phyloP scores from a whole-genome alignment of 805 yeast genomes.

The Candida verbasci region DNA sequence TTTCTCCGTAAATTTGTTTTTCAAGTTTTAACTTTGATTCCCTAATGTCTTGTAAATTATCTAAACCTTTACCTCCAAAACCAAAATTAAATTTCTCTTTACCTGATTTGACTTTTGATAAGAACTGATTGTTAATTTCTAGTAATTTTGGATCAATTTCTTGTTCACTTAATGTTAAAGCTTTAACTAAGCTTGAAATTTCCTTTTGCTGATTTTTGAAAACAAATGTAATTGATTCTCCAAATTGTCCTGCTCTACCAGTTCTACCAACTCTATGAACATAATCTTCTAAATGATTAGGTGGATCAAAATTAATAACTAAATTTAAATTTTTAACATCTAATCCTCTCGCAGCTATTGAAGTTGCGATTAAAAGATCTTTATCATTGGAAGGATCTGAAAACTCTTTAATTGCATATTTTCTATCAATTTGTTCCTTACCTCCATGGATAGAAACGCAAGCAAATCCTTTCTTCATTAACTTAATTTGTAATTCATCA shows the following conservation, averaged over 20 bases:
- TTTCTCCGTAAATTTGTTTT: constrained; percentile 28
- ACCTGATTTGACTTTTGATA: constrained; percentile 60
- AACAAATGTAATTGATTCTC: constrained; percentile 60
- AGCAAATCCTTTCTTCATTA: constrained; percentile 50
- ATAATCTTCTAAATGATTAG: constrained; percentile 89
- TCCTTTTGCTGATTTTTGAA: constrained; percentile 56
- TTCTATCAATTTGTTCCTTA: constrained; percentile 79
- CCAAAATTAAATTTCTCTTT: constrained; percentile 66
- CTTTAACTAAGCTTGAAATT: constrained; percentile 66
- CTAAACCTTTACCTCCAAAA: constrained; percentile 91
- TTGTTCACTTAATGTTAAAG: constrained; percentile 53
- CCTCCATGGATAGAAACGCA: constrained; percentile 87
- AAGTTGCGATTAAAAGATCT: constrained; percentile 79
- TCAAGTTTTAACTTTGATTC: constrained; percentile 48
- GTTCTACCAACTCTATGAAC: constrained; percentile 96
- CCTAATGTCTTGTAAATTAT: constrained; percentile 63
- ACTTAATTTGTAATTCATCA: constrained; percentile 59
- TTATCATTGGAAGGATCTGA: constrained; percentile 46
- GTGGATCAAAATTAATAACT: constrained; percentile 71
- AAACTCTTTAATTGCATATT: constrained; percentile 68
- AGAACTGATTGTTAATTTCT: constrained; percentile 51
- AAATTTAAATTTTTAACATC: constrained; percentile 83
- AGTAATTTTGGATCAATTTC: constrained; percentile 50
- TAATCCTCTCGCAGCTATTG: constrained; percentile 90
- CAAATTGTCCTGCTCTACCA: constrained; percentile 82